Conservation (phyloP, 345 rosid genomes). For the Camelina hispida region DNA sequence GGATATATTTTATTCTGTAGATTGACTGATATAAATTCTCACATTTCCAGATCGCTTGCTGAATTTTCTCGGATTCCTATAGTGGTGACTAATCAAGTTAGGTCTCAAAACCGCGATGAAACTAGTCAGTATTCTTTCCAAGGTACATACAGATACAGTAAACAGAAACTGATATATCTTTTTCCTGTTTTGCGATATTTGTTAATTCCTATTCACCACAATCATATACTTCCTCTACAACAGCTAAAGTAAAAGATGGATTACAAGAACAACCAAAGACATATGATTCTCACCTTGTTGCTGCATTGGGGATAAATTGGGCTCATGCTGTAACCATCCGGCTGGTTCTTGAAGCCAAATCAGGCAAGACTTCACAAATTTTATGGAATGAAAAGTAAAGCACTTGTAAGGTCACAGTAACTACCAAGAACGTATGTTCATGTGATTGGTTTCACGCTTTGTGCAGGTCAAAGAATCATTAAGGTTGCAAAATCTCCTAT, state of each 20-base stretch:
- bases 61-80: slow-evolving; percentile 82
- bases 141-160: slow-evolving; percentile 66
- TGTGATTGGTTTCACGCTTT: slow-evolving; percentile 23
- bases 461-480: slow-evolving; percentile 72
- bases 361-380: slow-evolving; percentile 51
- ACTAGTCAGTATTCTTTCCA: slow-evolving; percentile 63
- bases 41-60: slow-evolving; percentile 69
- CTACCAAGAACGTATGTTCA: slow-evolving; percentile 12
- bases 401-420: background rate
- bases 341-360: slow-evolving; percentile 71
- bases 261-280: slow-evolving; percentile 42
- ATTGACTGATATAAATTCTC: slow-evolving; percentile 2
- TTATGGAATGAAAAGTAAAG: too few relatives aligned
- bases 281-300: slow-evolving; percentile 74
- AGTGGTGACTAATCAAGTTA: slow-evolving; percentile 88
- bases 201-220: background rate
- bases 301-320: slow-evolving; percentile 86
- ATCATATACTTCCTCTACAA: slow-evolving; percentile 25
- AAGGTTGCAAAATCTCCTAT: slow-evolving; percentile 89
- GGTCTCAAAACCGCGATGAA: slow-evolving; percentile 65
- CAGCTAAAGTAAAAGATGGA: slow-evolving; percentile 50
- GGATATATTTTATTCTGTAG: slow-evolving; percentile 8
- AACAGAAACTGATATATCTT: slow-evolving; percentile 27
- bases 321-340: slow-evolving; percentile 88
- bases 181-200: background rate